A percentile compares a stretch with the other conserved stretches of the same genome.
Conservation (phyloP, 208 protist species). For the Crithidia acanthocephali region DNA sequence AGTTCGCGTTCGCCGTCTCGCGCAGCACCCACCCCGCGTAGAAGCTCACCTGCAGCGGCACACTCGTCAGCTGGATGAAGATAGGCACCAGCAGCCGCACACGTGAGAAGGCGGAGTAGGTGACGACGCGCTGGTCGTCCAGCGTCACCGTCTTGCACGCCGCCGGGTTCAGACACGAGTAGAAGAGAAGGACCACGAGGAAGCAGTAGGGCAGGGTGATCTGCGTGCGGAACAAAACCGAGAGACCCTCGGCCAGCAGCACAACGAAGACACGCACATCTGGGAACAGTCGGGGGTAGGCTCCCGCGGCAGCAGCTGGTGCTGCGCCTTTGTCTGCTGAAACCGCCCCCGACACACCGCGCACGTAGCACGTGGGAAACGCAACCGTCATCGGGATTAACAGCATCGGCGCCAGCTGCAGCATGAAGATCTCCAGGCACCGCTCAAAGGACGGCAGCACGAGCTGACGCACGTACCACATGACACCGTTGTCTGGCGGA, state of each 20-base stretch:
- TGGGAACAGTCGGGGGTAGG: constrained; percentile 37
- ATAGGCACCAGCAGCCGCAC: constrained; percentile 59
- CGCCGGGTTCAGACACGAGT: constrained; percentile 49
- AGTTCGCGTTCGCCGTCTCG: constrained; percentile 76
- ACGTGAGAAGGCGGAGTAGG: constrained; percentile 45
- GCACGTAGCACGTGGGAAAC: constrained; percentile 26
- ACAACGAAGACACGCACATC: constrained; percentile 47
- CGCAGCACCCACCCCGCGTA: constrained; percentile 69
- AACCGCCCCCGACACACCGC: constrained; percentile 1
- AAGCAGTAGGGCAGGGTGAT: constrained; percentile 57
- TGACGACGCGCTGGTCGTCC: constrained; percentile 32
- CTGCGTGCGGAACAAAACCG: constrained; percentile 47
- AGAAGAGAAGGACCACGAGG: constrained; percentile 60
- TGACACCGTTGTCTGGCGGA: constrained; percentile 67
- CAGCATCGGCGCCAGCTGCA: constrained; percentile 65
- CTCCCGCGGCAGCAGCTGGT: background rate
- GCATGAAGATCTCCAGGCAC: constrained; percentile 51
- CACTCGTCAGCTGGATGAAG: constrained; percentile 43
- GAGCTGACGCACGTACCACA: constrained; percentile 84
- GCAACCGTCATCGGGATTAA: constrained; percentile 37
- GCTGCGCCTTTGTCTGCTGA: constrained; percentile 4
- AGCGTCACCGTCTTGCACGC: constrained; percentile 33
- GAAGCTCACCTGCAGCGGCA: constrained; percentile 66
- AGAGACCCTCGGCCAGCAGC: constrained; percentile 54
- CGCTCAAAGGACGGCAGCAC: constrained; percentile 58